Base-by-base conservation (phyloP, 23 red algal species). In the Gracilaria domingensis region DNA sequence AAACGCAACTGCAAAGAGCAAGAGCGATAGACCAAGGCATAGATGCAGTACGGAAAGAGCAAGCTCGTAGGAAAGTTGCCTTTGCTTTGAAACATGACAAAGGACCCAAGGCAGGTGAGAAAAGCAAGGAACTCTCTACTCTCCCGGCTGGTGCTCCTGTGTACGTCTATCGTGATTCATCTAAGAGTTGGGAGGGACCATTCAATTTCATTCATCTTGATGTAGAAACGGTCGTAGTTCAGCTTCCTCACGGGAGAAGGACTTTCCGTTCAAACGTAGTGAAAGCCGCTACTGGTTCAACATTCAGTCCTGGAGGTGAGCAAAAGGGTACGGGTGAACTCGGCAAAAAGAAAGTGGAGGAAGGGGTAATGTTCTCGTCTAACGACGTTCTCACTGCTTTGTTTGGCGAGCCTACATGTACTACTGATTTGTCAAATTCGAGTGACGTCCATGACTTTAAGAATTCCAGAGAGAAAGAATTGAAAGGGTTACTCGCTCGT, bases 31-130 rank as follows among this genome's bases (percentile, higher is more conserved):
- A 85, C 20, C 0, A 8, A 4, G 60, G 59, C 8, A 12, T 0
- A 59, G 42, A 85, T 12, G 59, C 35, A 57, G 64, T 85, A 16
- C 36, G 39, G 40, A 85, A 69, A 23, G 50, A 61, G 64, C 86
- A 89, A 13, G 66, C 86, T 53, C 11, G 34, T 30, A 25, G 86
- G 7, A 79, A 17, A 66, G 1, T 89, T 13, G 18, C 86, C 42
- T 26, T 89, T 44, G 86, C 7, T 38, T 38, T 64, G 49, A 39
- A 71, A 12, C 34, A 85, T 34, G 12, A 33, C 17, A 6, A 32
- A 24, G 82, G 59, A 69, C 59, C 30, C 7, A 39, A 85, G 11
- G 59, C 17, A 17, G 42, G 47, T 14, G 64, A 85, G 34, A 13
- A 50, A 70, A 26, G 5, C 9, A 0, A 2, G 4, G 47, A 48